Percentiles rank a stretch among this genome's conserved stretches.
Evolutionary conservation across 176 grass and related monocot genomes (phyloP).

Genomic region (Hordeum marinum): DNA sequence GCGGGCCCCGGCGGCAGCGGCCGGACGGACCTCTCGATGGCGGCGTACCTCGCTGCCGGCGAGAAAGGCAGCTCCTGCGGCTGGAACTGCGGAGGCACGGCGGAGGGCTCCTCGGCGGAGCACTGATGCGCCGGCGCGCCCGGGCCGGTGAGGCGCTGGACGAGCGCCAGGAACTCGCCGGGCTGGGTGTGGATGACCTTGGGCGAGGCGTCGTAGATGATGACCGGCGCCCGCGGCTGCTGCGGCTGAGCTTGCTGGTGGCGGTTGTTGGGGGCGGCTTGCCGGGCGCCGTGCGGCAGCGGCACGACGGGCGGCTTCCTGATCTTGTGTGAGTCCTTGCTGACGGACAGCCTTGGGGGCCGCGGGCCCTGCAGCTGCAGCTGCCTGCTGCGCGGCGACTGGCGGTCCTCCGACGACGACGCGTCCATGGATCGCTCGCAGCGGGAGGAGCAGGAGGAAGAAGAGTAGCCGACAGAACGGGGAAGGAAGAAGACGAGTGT

Average conservation of each 20-base stretch:
- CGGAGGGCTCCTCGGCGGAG: not conserved
- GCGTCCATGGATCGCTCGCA: slow-evolving; percentile 41
- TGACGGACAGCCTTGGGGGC: slow-evolving; percentile 61
- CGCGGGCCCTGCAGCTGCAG: slow-evolving; percentile 82
- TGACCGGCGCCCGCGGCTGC: slow-evolving; percentile 35
- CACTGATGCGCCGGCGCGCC: not conserved
- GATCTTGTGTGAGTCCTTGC: slow-evolving; percentile 80
- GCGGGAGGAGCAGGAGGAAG: not conserved
- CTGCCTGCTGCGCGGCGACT: slow-evolving; percentile 65
- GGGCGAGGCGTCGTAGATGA: slow-evolving; percentile 91
- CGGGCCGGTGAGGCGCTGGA: slow-evolving; percentile 83
- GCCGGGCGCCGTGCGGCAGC: slow-evolving; percentile 18
- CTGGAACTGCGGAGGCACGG: not conserved
- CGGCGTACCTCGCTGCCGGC: slow-evolving; percentile 69
- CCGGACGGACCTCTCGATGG: slow-evolving; percentile 63
- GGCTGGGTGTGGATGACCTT: slow-evolving; percentile 85
- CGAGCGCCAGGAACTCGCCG: slow-evolving; percentile 85
- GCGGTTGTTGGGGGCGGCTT: not conserved
- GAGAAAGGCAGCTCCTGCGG: slow-evolving; percentile 38
- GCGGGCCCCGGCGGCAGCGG: slow-evolving; percentile 24
- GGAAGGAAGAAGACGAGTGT: not conserved
- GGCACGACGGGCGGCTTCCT: slow-evolving; percentile 71
- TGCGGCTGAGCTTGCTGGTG: not conserved
- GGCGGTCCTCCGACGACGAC: slow-evolving; percentile 16
- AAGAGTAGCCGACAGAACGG: not conserved